These are phyloP conservation scores for Dictyostelium brefeldianum DNA, from an alignment of 78 protist species.

Conservation along the genomic window DNA sequence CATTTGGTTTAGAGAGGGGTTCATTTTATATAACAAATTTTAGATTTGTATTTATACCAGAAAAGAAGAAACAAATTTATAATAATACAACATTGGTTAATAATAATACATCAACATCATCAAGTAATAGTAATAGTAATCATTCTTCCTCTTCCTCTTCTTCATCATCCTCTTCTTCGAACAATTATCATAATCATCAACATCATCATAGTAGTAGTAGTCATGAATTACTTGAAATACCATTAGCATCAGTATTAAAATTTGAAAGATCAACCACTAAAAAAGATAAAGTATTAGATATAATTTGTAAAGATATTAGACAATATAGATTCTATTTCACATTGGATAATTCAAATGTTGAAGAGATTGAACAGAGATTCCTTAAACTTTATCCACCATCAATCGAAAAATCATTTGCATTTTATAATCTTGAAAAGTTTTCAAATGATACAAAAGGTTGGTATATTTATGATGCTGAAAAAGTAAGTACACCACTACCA, in stretches of 20 bases:
- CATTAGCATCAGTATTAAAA: conserved; percentile 30
- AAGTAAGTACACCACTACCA: too few species aligned
- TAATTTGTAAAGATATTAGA: conserved; percentile 60
- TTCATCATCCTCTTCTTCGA: too few species aligned
- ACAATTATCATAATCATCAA: neutral
- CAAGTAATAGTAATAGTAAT: neutral
- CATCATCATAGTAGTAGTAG: neutral
- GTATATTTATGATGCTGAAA: conserved; percentile 71
- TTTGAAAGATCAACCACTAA: conserved; percentile 29
- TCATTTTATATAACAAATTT: conserved; percentile 57
- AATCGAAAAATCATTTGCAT: conserved; percentile 55
- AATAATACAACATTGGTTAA: neutral
- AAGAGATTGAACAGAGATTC: conserved; percentile 37
- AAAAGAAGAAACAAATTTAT: conserved; percentile 12
- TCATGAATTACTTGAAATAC: conserved; percentile 30
- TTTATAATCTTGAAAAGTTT: conserved; percentile 38
- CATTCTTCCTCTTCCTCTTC: neutral
- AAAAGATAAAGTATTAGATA: conserved; percentile 53
- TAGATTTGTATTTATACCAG: conserved; percentile 44
- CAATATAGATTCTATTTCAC: conserved; percentile 43
- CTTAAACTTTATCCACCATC: conserved; percentile 18
- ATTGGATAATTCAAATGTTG: neutral
- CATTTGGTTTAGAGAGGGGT: conserved; percentile 46
- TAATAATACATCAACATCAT: neutral
- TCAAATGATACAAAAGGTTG: conserved; percentile 55